Conservation (phyloP, 257 asterid species). For the Echites panduratus region DNA sequence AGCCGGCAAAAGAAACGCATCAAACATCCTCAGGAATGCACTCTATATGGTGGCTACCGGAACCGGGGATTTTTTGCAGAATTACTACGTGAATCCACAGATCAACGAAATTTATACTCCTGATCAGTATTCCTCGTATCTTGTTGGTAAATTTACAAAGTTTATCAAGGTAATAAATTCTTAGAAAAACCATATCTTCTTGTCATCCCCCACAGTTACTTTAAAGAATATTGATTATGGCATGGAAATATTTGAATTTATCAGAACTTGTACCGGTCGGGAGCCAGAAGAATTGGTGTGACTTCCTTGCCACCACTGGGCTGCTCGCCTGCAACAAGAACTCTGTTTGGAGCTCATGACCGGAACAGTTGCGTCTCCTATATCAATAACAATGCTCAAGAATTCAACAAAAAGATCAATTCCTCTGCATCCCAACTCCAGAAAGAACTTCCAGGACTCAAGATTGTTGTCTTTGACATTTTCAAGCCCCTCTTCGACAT, state of each 20-base stretch:
- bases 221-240: not conserved
- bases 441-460: constrained; percentile 64
- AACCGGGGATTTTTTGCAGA: constrained; percentile 70
- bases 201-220: not conserved
- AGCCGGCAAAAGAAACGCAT: constrained; percentile 52
- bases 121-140: constrained; percentile 68
- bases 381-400: constrained; percentile 64
- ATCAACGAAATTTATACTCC: not conserved
- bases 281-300: constrained; percentile 89
- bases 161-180: constrained; percentile 51
- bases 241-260: not conserved
- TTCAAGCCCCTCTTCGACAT: constrained; percentile 76
- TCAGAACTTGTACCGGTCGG: constrained; percentile 57
- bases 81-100: constrained; percentile 38
- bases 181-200: not conserved
- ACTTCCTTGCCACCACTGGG: constrained; percentile 91
- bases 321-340: constrained; percentile 75
- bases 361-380: constrained; percentile 54
- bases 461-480: constrained; percentile 66
- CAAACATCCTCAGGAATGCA: constrained; percentile 47
- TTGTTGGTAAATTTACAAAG: constrained; percentile 44
- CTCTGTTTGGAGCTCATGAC: constrained; percentile 53
- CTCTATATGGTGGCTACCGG: constrained; percentile 59
- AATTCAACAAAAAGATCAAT: constrained; percentile 62
- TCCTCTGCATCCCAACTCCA: constrained; percentile 57